phyloP scores from a whole-genome alignment of 352 stramenopile species.

The Phytophthora aleatoria region DNA sequence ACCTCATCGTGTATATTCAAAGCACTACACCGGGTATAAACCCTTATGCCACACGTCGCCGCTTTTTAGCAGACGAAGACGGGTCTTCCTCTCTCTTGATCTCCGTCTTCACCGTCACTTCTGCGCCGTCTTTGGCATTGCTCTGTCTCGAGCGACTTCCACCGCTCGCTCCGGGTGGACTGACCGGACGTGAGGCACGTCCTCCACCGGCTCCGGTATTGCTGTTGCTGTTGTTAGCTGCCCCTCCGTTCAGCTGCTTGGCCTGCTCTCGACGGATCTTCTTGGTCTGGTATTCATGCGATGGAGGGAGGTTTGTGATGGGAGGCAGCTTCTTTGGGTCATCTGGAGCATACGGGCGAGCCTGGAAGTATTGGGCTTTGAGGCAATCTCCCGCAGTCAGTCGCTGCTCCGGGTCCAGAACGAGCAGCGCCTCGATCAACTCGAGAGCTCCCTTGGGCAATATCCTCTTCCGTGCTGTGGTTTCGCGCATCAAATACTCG shows the following conservation, averaged over 20 bases:
- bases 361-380: slow-evolving; percentile 94
- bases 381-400: slow-evolving; percentile 93
- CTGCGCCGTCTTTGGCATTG: slow-evolving; percentile 19
- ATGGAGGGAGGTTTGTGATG: slow-evolving; percentile 77
- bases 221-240: slow-evolving; percentile 36
- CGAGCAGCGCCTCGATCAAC: slow-evolving; percentile 93
- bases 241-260: slow-evolving; percentile 61
- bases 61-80: slow-evolving; percentile 52
- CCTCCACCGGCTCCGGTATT: slow-evolving; percentile 34
- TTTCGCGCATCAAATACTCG: slow-evolving; percentile 81
- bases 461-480: slow-evolving; percentile 74
- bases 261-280: slow-evolving; percentile 88
- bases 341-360: slow-evolving; percentile 60
- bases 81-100: slow-evolving; percentile 36
- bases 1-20: slow-evolving; percentile 27
- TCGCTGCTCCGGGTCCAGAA: slow-evolving; percentile 94
- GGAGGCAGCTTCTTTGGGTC: slow-evolving; percentile 69
- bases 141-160: slow-evolving; percentile 26
- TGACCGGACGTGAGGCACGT: slow-evolving; percentile 27
- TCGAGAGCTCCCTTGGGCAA: slow-evolving; percentile 88
- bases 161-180: slow-evolving; percentile 22
- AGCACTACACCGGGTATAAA: slow-evolving; percentile 17
- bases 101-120: slow-evolving; percentile 37
- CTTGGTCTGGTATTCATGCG: slow-evolving; percentile 90
- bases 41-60: slow-evolving; percentile 55